phyloP scores from a whole-genome alignment of 306 rosid genomes.

The Prunus mume region DNA sequence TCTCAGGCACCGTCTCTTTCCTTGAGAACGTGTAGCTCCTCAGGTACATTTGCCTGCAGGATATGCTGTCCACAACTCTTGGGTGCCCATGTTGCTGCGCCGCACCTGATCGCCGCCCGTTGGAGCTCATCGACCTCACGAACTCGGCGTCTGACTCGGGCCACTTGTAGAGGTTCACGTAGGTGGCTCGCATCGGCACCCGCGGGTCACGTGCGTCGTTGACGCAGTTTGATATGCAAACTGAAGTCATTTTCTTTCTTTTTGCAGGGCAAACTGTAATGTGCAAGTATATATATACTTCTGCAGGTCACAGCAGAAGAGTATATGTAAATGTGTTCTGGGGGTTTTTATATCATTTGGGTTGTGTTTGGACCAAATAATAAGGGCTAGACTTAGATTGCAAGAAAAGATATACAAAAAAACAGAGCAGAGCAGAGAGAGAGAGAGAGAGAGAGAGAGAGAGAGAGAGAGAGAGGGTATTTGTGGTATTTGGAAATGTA shows the following conservation, averaged over 20 bases:
- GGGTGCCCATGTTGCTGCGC: conserved; percentile 41
- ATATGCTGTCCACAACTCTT: conserved; percentile 74
- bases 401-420: conserved; percentile 36
- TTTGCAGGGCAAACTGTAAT: no score
- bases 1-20: conserved; percentile 68
- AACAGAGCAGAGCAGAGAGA: neutral
- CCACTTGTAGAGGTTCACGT: conserved; percentile 79
- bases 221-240: conserved; percentile 70
- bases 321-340: neutral
- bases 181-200: conserved; percentile 65
- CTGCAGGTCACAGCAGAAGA: neutral
- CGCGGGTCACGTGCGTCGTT: conserved; percentile 64
- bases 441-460: conserved; percentile 9
- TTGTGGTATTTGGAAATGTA: neutral
- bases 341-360: conserved; percentile 23
- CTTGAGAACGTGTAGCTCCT: conserved; percentile 77
- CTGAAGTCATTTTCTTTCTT: conserved; percentile 48
- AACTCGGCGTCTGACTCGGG: conserved; percentile 88
- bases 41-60: conserved; percentile 86
- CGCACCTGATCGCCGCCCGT: conserved; percentile 14
- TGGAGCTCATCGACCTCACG: conserved; percentile 53
- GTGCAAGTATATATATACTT: no score
- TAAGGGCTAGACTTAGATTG: conserved; percentile 37
- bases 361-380: conserved; percentile 4
- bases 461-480: neutral